phyloP scores from a whole-genome alignment of 23 red algal genomes.

The Pyropia yezoensis region DNA sequence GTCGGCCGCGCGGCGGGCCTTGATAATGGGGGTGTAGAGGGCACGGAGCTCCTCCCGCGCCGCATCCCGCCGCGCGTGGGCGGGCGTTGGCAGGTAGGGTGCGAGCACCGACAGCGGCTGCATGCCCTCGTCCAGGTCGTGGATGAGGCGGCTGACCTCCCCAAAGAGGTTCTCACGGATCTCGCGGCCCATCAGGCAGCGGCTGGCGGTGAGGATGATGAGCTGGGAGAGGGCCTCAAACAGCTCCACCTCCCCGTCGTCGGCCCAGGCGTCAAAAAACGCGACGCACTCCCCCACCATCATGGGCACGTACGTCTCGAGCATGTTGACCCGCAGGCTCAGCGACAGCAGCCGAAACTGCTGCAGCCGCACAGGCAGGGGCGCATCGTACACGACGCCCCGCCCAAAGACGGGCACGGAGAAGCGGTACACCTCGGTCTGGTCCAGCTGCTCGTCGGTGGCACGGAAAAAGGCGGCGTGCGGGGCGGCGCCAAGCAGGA shows the following conservation, averaged over 20 bases:
- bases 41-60: conserved; percentile 62
- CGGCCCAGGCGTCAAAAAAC: conserved; percentile 61
- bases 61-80: conserved; percentile 67
- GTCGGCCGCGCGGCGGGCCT: conserved; percentile 36
- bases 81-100: conserved; percentile 74
- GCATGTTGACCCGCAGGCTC: conserved; percentile 65
- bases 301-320: conserved; percentile 79
- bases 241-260: conserved; percentile 74
- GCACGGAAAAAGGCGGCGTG: conserved; percentile 82
- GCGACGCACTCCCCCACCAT: conserved; percentile 87
- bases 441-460: conserved; percentile 89
- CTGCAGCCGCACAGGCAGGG: conserved; percentile 65
- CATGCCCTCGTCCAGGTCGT: conserved; percentile 98
- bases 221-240: conserved; percentile 64
- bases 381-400: conserved; percentile 96
- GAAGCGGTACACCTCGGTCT: conserved; percentile 85
- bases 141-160: conserved; percentile 80
- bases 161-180: conserved; percentile 94
- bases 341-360: conserved; percentile 87
- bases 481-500: conserved; percentile 72
- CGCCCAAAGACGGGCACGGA: conserved; percentile 90
- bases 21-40: conserved; percentile 73
- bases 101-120: conserved; percentile 93
- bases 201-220: conserved; percentile 93
- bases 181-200: conserved; percentile 95